Conservation (phyloP, 2,329 filamentous ascomycete species). For the Fusarium phyllophilum region DNA sequence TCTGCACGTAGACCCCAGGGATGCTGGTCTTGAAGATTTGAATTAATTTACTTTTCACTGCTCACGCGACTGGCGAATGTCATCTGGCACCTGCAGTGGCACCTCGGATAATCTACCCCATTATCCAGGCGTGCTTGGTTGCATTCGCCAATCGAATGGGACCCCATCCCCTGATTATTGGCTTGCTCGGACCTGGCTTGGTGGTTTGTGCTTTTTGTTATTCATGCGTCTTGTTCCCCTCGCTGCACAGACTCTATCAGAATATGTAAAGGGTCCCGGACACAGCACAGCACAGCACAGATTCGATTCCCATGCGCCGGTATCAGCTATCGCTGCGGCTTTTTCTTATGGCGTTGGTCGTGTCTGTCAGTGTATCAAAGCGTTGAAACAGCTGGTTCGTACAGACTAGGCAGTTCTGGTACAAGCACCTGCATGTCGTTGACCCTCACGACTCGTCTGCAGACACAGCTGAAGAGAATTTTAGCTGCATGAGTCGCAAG, state of each 20-base stretch:
- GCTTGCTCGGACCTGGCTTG: conserved; percentile 13
- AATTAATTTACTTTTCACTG: neutral
- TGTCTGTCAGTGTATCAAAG: conserved; percentile 4
- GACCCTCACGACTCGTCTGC: conserved; percentile 10
- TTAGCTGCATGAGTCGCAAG: conserved; percentile 22
- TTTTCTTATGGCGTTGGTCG: neutral
- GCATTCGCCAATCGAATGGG: conserved; percentile 30
- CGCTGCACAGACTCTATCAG: conserved; percentile 21
- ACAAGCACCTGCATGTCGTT: neutral
- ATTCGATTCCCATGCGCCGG: neutral
- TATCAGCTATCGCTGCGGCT: conserved; percentile 7
- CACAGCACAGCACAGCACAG: neutral
- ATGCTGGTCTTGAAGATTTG: neutral
- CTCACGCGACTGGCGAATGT: neutral
- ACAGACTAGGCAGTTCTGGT: neutral
- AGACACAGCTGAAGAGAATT: conserved; percentile 2
- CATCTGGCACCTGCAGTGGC: conserved; percentile 9
- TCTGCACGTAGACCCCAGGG: neutral
- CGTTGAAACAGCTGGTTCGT: neutral
- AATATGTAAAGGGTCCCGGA: neutral
- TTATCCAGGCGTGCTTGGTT: neutral
- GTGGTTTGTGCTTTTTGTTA: neutral
- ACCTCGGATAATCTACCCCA: neutral
- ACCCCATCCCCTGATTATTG: neutral
- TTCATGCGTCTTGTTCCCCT: neutral